Base-by-base conservation (phyloP, 352 stramenopile genomes). In the Proteromonas lacertae region DNA sequence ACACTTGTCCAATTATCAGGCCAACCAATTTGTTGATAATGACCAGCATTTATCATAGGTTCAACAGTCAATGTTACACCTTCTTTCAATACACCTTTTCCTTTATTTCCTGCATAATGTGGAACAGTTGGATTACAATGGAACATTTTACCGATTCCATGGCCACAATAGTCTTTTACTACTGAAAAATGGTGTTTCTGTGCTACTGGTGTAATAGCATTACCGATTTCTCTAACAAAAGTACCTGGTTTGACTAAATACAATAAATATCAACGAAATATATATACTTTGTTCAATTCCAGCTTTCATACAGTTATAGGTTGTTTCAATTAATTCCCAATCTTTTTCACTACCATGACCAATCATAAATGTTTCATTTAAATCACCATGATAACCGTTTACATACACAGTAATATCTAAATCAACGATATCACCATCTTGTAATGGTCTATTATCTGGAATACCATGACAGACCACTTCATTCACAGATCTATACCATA, bases 31-130 rank as follows among this genome's bases (percentile, higher is more conserved):
- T 2, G 0, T 9, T 19, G 6, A 12, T 1, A 18, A 9, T 14
- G n/a, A 1, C 69, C 82, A 32, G 87, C 59, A 48, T 89, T 93
- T 51, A 97, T 94, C 84, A 97, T 96, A 0, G 82, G 84, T 50
- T 97, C 84, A 46, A 97, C 94, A 0, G 84, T 97, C 58, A 96
- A 97, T 25, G 86, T 90, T 57, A 94, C 78, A 20, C 81, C 81
- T 0, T 59, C 51, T 40, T 74, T 68, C 73, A 97, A 93, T 36
- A 88, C 68, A 16, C 81, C 81, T 36, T 64, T 61, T 3, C 63
- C 56, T 56, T 93, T 81, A 56, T 89, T 91, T 52, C 92, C 90
- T 10, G 62, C 61, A 45, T 93, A 93, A 52, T 97, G 82, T 24
- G 83, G 69, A 18, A 96, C 69, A 43, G 89, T 95, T 0, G 86